Base-by-base conservation (phyloP, 208 protist genomes). In the Leptomonas seymouri region DNA sequence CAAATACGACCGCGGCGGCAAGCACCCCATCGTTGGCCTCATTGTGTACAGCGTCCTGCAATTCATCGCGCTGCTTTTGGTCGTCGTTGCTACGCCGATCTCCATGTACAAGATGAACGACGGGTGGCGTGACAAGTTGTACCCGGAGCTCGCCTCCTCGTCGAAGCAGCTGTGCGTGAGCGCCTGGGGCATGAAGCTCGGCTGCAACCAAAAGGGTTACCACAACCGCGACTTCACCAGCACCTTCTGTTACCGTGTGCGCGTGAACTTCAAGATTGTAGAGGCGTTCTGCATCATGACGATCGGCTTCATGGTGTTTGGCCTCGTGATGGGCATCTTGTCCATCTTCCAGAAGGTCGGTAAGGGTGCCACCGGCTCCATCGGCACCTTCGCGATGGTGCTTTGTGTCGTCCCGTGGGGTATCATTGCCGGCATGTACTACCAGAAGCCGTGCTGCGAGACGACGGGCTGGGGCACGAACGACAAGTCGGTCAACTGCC, bases 251-350 rank as follows among this genome's bases (percentile, higher is more conserved):
- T 81, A 82, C 57, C 77, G 69, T 45, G 71, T 87, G 14, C 77
- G 72, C 44, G 8, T 81, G 48, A 58, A 83, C 63, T 87, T 87
- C 64, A 76, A 79, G 68, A 56, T 82, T 23, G 44, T 76, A 21
- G 78, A 85, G 71, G 80, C 86, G 16, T 91, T 91, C 62, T 78
- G 74, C 73, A 79, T 87, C 51, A 89, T 89, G 61, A 82, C 81
- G 49, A 86, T 89, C 58, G 51, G 36, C 42, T 76, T 89, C 66
- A 84, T 80, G 65, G 51, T 51, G 55, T 18, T 84, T 30, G 71
- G 54, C 31, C 72, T 84, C 27, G 36, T 71, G 21, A 54, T 74
- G 31, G 51, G 64, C 72, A 54, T 83, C 31, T 50, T 74, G 25
- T 46, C 67, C 39, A 56, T 54, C 58, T 55, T 75, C 36, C 66